Evolutionary conservation across 495 filamentous ascomycete genomes (phyloP), one percentile per base, ranked within the genome.

Genomic region (Penicillium turbatum): DNA sequence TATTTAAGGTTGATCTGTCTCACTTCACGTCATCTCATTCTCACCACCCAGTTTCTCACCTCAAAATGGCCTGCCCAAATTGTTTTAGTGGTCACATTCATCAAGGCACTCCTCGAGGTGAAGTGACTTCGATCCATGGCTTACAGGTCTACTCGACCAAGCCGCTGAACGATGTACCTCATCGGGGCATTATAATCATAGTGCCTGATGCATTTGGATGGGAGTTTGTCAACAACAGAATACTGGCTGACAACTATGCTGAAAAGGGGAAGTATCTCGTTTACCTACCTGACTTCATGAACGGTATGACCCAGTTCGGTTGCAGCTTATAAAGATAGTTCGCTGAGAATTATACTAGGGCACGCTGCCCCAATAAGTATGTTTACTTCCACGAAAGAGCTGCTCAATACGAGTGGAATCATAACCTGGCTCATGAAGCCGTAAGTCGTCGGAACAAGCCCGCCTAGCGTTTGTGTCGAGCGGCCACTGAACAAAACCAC

Each of bases 181-280:
- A 44, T 9, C 75, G 76, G 39, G 78, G 74, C 9, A 69, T 80
- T 30, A 65, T 84, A 10, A 71, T 85, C 42, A 69, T 83, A 42
- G 66, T 85, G 41, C 60, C 80, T 5, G 82, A 85, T 62, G 74
- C 76, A 9, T 82, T 84, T 45, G 82, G 82, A 11, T 86, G 81
- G 81, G 54, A 69, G 13, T 68, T 84, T 15, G 61, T 66, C 17
- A 85, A 86, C 57, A 74, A 69, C 31, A 67, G 81, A 5, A 58
- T 81, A 0, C 60, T 85, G 10, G 75, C 78, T 5, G 81, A 86
- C 55, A 49, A 61, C 24, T 82, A 79, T 54, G 79, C 82, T 3
- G 62, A 72, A 24, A 71, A 72, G 51, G 73, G 75, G 0, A 69
- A 63, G 10, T 78, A 70, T 55, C 63, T 60, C 4, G 80, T 85